Evolutionary conservation across 1,139 yeast species (phyloP), one percentile per base, ranked within the genome.

Genomic region (Pichia sp.): DNA sequence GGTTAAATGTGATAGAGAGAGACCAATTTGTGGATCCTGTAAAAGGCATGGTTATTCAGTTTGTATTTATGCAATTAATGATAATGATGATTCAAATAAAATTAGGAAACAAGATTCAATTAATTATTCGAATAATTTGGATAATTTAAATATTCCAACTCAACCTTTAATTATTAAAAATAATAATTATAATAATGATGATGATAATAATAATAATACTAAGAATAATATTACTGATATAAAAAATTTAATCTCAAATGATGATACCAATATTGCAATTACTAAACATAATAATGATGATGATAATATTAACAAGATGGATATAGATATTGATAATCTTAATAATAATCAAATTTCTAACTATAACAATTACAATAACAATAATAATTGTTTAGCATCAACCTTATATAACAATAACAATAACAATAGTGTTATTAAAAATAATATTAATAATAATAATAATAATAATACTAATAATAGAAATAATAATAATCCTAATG

Each of bases 11-110:
- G 82, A 78, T 56, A 72, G 79, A 48, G 61, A 58, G 32, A 66
- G 75, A 53, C 83, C 83, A 1, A 57, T 66, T 28, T 78, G 83
- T 58, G 73, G 77, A 0, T 67, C 79, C 29, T 78, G 83, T 57
- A 5, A 69, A 68, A 51, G 72, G 64, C 58, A 70, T 51, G 44
- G 50, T 47, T 26, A 53, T 53, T 2, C 47, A 44, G 18, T 57
- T 49, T 38, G 53, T 56, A 28, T 60, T 60, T 54, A 56, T 55
- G 9, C 63, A 54, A 28, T 25, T 45, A 33, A 45, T 42, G 51
- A 47, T 8, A 33, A 34, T 27, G 49, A 50, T 8, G 52, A 52
- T 26, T 30, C 52, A 26, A 43, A 40, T 34, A 49, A 48, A 49
- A 36, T 46, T 9, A 31, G 43, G 51, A 51, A 39, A 26, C 50